Conservation (phyloP, 495 filamentous ascomycete species). For the Pyrenopolyporus hunteri region DNA sequence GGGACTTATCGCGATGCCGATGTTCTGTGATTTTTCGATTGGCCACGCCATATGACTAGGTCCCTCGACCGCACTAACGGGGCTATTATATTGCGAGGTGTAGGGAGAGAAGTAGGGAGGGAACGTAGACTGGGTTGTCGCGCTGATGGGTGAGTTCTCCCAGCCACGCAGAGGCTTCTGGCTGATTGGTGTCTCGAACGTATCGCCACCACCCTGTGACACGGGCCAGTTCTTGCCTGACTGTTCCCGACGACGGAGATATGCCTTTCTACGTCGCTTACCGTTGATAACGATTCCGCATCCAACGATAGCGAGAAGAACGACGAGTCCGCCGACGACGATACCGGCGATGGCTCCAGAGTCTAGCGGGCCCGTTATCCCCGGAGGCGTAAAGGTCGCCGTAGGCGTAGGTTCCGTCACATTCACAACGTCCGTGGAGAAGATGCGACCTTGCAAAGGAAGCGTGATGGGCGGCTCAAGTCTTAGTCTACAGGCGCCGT, state of each 20-base stretch:
- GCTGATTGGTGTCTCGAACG: constrained; percentile 57
- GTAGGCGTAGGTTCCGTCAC: constrained; percentile 48
- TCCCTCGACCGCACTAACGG: constrained; percentile 47
- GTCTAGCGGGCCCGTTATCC: constrained; percentile 47
- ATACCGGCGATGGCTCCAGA: constrained; percentile 60
- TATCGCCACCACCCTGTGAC: constrained; percentile 44
- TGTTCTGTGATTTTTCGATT: constrained; percentile 33
- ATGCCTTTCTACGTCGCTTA: constrained; percentile 53
- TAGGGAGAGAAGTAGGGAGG: constrained; percentile 58
- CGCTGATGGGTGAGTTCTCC: constrained; percentile 54
- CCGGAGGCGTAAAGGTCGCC: constrained; percentile 30
- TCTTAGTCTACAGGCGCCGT: constrained; percentile 54
- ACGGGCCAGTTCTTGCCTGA: constrained; percentile 48
- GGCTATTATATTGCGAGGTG: constrained; percentile 54
- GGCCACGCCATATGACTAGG: constrained; percentile 39
- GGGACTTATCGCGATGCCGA: constrained; percentile 40
- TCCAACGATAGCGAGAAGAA: constrained; percentile 50
- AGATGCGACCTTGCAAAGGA: constrained; percentile 55
- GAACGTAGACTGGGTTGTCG: constrained; percentile 45
- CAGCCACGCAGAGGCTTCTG: constrained; percentile 54
- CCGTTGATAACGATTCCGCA: constrained; percentile 56
- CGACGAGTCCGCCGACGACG: constrained; percentile 53
- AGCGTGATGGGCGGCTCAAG: constrained; percentile 47
- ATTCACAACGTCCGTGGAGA: constrained; percentile 51
- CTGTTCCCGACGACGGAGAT: constrained; percentile 49